Conservation (phyloP, 176 grass and related monocot genomes). For the Oryza punctata region DNA sequence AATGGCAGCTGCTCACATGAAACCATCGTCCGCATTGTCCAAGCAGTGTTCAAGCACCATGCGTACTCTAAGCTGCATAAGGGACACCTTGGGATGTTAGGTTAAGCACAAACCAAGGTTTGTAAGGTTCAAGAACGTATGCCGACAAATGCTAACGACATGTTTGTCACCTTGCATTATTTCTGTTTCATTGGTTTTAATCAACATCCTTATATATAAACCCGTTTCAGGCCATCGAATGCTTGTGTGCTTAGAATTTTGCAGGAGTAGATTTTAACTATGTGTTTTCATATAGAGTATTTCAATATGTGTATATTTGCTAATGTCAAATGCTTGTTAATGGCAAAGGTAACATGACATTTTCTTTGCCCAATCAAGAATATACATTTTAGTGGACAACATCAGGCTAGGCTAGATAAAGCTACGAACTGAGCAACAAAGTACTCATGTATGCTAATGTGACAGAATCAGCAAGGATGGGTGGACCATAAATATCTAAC, state of each 20-base stretch:
- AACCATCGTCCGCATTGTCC: slow-evolving; percentile 47
- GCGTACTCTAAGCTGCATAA: slow-evolving; percentile 78
- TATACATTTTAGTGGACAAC: background rate
- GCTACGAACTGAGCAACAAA: slow-evolving; percentile 15
- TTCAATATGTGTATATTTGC: background rate
- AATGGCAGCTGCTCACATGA: slow-evolving; percentile 37
- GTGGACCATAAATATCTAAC: slow-evolving; percentile 22
- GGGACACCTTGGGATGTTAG: slow-evolving; percentile 1
- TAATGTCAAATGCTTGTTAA: background rate
- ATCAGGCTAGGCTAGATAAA: background rate
- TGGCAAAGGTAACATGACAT: background rate
- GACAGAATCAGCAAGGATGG: slow-evolving; percentile 13
- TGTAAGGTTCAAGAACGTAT: background rate
- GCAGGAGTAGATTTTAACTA: background rate
- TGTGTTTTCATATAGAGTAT: background rate
- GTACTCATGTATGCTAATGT: background rate
- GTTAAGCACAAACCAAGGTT: background rate
- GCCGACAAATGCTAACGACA: background rate
- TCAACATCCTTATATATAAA: slow-evolving; percentile 6
- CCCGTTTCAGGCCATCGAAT: background rate
- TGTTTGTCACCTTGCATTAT: background rate
- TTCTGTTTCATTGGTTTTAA: slow-evolving; percentile 11
- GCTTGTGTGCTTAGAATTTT: slow-evolving; percentile 3
- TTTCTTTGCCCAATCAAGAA: background rate
- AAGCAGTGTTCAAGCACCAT: slow-evolving; percentile 86